Base-by-base conservation (phyloP, 495 filamentous ascomycete species). In the Penicillium steckii region DNA sequence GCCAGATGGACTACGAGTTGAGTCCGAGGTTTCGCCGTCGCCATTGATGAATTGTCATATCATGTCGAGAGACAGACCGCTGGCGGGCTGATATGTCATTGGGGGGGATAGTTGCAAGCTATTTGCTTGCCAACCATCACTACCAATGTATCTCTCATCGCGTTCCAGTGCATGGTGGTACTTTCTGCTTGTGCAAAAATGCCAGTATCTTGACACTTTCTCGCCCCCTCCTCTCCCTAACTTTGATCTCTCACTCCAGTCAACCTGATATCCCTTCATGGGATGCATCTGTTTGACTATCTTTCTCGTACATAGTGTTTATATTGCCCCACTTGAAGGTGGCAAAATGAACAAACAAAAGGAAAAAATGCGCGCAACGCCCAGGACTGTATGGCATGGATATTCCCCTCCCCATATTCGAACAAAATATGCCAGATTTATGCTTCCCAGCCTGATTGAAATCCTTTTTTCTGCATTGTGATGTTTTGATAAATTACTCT, bases 271-370 rank as follows among this genome's bases (percentile, higher is more conserved):
- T 32, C 29, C 4, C 3, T 32, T 32, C n/a, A n/a, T n/a, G n/a
- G n/a, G n/a, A n/a, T n/a, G n/a, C n/a, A 32, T 32, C 29, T 32
- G 29, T 7, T 38, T 17, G 23, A 32, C 35, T 29, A 47, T 43
- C n/a, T 49, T 60, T 42, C 50, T 50, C 60, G 60, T 65, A 65
- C 62, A 65, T 65, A 63, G 41, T 46, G 19, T 57, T 50, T 26
- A 27, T 41, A 13, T 13, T 10, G n/a, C 38, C 50, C 40, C 51
- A 52, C 53, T 56, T 55, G 48, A 63, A 48, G 56, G 44, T 27
- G 46, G 50, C 56, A 44, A 33, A 52, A n/a, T 60, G 60, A 57
- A 57, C 59, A 56, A 62, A 60, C 10, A 27, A 46, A 38, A n/a
- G n/a, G n/a, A n/a, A 62, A 53, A 59, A 59, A 49, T 18, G 41